Conservation (phyloP, 345 rosid genomes). For the Hibiscus mutabilis region DNA sequence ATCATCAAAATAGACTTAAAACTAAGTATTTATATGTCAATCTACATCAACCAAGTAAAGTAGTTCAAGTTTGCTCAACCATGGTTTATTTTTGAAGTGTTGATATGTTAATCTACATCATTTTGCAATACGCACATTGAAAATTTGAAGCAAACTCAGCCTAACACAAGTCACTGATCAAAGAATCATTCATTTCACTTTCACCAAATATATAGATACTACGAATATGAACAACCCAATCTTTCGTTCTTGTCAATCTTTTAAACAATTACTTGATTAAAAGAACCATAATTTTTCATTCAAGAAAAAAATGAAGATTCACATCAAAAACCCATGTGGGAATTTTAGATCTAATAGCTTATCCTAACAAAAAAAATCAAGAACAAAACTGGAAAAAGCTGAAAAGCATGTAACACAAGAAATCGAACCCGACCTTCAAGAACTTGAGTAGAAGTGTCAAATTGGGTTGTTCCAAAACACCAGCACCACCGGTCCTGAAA, state of each 20-base stretch:
- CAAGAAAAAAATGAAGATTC: not conserved
- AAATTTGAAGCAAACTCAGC: not conserved
- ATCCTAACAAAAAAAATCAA: not conserved
- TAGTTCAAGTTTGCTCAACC: not conserved
- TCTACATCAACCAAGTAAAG: not conserved
- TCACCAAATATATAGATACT: not conserved
- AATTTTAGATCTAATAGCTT: no score
- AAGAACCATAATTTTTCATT: not conserved
- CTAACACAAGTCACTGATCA: not conserved
- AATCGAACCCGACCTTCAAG: constrained; percentile 17
- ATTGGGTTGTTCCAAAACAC: constrained; percentile 23
- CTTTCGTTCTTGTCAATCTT: not conserved
- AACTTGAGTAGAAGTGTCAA: constrained; percentile 23
- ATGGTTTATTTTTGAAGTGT: not conserved
- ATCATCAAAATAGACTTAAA: not conserved
- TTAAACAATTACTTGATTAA: not conserved
- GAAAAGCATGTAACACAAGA: not conserved
- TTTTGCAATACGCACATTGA: not conserved
- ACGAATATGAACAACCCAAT: not conserved
- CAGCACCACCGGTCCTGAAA: constrained; percentile 20
- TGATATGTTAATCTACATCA: not conserved
- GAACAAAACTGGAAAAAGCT: not conserved
- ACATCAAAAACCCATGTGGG: not conserved
- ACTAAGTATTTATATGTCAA: no score
- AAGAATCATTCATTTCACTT: not conserved